Percentiles rank a stretch among this genome's conserved stretches.
Evolutionary conservation across 768 basidiomycete species (phyloP).

Genomic region (Amanita pallidorosea): DNA sequence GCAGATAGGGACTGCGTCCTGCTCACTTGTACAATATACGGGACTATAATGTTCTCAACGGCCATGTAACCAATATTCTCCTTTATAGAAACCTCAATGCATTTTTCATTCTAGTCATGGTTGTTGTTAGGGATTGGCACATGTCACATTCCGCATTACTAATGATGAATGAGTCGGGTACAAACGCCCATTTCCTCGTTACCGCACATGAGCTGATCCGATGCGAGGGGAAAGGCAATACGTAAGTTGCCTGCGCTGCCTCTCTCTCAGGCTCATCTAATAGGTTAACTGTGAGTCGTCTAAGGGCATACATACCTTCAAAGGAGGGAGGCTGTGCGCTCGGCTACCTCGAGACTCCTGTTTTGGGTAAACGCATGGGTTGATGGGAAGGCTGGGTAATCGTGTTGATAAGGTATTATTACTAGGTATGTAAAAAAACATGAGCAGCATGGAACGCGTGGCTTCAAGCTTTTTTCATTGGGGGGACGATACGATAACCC

Average conservation of each 20-base stretch:
- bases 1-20: constrained; percentile 1
- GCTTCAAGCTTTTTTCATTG: too few species aligned
- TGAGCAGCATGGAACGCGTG: too few species aligned
- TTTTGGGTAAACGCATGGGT: background rate
- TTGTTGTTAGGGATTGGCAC: background rate
- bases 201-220: background rate
- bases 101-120: background rate
- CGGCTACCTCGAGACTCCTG: background rate
- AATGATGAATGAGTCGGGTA: background rate
- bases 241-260: background rate
- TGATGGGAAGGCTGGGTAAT: background rate
- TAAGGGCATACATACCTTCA: background rate
- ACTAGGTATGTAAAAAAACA: too few species aligned
- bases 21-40: constrained; percentile 3
- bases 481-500: too few species aligned
- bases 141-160: too few species aligned
- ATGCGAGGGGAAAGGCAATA: background rate
- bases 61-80: background rate
- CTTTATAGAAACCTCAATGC: too few species aligned
- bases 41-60: background rate
- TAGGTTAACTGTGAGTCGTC: background rate
- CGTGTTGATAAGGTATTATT: too few species aligned
- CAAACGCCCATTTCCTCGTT: background rate
- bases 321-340: background rate
- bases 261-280: background rate